Conservation (phyloP, 2,329 filamentous ascomycete species). For the Sporothrix sp. region DNA sequence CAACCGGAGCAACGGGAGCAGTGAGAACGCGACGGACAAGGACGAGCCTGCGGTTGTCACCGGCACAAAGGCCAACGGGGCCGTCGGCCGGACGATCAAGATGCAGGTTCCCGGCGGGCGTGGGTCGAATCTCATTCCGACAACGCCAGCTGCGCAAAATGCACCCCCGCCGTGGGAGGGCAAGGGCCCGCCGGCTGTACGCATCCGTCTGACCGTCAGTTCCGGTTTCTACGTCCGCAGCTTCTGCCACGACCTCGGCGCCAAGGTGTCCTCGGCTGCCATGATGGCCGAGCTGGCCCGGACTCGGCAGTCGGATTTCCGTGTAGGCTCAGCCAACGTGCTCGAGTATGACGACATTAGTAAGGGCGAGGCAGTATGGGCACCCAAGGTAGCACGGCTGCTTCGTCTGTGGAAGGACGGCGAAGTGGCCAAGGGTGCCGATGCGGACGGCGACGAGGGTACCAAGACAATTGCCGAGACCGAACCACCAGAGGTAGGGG, state of each 20-base stretch:
- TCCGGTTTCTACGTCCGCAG: constrained; percentile 96
- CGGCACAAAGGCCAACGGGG: not conserved
- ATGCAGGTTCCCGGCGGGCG: constrained; percentile 27
- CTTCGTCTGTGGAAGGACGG: constrained; percentile 29
- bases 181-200: constrained; percentile 63
- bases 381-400: constrained; percentile 55
- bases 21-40: not conserved
- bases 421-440: constrained; percentile 7
- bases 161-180: constrained; percentile 48
- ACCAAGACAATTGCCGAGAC: not conserved
- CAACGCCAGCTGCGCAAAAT: constrained; percentile 32
- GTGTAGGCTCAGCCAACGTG: constrained; percentile 58
- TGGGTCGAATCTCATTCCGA: constrained; percentile 46
- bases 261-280: constrained; percentile 68
- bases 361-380: constrained; percentile 74
- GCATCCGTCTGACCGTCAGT: constrained; percentile 82
- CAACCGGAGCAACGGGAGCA: constrained; percentile 8
- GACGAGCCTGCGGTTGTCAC: not conserved
- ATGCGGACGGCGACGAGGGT: not conserved
- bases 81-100: not conserved
- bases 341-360: constrained; percentile 69
- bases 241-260: constrained; percentile 82
- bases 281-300: constrained; percentile 80
- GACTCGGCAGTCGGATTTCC: constrained; percentile 72
- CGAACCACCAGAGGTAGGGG: not conserved